Base-by-base conservation (phyloP, 257 asterid genomes). In the Gardenia jasminoides region DNA sequence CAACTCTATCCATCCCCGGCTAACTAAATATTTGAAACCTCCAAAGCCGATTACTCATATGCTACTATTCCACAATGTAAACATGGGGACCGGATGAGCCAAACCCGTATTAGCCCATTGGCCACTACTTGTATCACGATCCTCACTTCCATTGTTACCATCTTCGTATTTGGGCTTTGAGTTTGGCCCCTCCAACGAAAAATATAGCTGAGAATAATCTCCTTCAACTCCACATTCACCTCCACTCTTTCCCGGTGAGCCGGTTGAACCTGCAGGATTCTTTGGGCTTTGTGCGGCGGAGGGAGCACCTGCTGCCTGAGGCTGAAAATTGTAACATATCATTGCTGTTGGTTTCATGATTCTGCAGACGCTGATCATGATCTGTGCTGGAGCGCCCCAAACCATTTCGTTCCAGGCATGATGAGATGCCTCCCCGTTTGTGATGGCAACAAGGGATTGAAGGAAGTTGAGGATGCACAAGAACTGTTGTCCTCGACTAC, bases 31-130 rank as follows among this genome's bases (percentile, higher is more conserved):
- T 36, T 36, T 36, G 39, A 36, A 36, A 1, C 39, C 39, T 36
- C 39, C 39, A 36, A 36, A 36, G 39, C 39, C 39, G 39, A 2
- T 36, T 4, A 36, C 39, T 36, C 39, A 36, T 36, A 36, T 36
- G 39, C 39, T 36, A 36, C 39, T 86, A 78, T 85, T 90, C 97
- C 96, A 92, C 28, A 89, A 68, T 9, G 97, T 89, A 87, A 89
- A 90, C 76, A 88, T 82, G 10, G 93, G 91, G 67, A 83, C 84
- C 16, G 84, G 87, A 67, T 88, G 87, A 80, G 80, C 90, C 83
- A 82, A 75, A 2, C 82, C 91, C 72, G 80, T 19, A 19, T 82
- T 84, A 1, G 84, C 73, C 17, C 77, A 81, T 67, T 75, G 80
- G 39, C 69, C 59, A 66, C 76, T 78, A 62, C 83, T 16, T 41